Conservation (phyloP, 83 land plant genomes). For the Isoetes engelmannii region DNA sequence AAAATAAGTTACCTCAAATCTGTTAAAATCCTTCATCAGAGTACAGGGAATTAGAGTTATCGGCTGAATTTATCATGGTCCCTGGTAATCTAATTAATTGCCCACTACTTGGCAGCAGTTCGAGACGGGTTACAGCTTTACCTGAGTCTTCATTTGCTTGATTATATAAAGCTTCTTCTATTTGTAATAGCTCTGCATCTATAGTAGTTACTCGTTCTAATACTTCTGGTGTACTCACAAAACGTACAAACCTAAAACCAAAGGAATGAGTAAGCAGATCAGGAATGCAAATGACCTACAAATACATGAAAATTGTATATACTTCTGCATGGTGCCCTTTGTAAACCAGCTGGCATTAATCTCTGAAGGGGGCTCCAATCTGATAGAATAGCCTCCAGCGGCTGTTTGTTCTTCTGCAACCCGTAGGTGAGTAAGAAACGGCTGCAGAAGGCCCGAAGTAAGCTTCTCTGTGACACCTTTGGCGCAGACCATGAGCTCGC, state of each 20-base stretch:
- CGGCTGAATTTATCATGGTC: too few species aligned
- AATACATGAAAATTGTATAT: neutral
- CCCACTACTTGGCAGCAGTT: too few species aligned
- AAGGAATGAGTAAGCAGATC: neutral
- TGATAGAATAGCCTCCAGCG: conserved; percentile 37
- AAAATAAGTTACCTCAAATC: too few species aligned
- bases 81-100: too few species aligned
- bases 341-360: conserved; percentile 45
- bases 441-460: conserved; percentile 71
- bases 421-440: conserved; percentile 61
- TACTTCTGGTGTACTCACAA: conserved; percentile 59
- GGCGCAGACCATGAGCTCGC: conserved; percentile 64
- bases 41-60: too few species aligned
- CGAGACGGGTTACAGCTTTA: too few species aligned
- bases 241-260: conserved; percentile 40
- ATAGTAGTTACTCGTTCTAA: conserved; percentile 50
- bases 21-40: too few species aligned
- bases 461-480: conserved; percentile 65
- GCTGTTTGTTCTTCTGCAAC: conserved; percentile 72
- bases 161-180: conserved; percentile 26
- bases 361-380: conserved; percentile 21
- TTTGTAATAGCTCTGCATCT: conserved; percentile 45
- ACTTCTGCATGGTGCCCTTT: conserved; percentile 43
- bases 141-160: too few species aligned
- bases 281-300: conserved; percentile 6